A percentile compares a stretch with the other conserved stretches of the same genome.
These are phyloP conservation scores for Tilletia indica DNA, from an alignment of 1,284 basidiomycete genomes.

Conservation along the genomic window DNA sequence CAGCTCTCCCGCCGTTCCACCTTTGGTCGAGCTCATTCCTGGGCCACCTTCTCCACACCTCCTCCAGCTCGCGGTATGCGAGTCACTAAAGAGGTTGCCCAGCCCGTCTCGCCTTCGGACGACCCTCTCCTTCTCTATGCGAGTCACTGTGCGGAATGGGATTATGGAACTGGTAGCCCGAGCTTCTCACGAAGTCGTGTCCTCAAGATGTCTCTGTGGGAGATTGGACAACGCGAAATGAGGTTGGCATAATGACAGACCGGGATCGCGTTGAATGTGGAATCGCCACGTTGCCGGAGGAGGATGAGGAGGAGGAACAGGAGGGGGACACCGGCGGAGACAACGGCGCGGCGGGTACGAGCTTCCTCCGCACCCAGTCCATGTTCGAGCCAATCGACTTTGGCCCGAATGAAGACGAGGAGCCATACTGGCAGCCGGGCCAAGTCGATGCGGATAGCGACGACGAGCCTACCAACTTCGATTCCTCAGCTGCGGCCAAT, in stretches of 20 bases:
- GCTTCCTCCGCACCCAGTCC: neutral
- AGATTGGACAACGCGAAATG: neutral
- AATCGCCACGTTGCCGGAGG: neutral
- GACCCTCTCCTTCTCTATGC: constrained; percentile 32
- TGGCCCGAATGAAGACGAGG: neutral
- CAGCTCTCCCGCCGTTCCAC: neutral
- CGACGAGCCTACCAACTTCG: neutral
- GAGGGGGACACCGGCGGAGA: neutral
- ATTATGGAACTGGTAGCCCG: neutral
- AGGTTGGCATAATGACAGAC: constrained; percentile 10
- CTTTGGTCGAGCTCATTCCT: constrained; percentile 5
- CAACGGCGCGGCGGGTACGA: neutral
- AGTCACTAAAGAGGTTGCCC: neutral
- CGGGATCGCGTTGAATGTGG: neutral
- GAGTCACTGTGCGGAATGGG: constrained; percentile 1
- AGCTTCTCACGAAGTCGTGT: constrained; percentile 6
- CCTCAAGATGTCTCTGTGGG: neutral
- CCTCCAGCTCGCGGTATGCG: neutral
- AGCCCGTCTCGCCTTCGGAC: constrained; percentile 35
- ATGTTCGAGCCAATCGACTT: neutral
- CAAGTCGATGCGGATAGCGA: neutral
- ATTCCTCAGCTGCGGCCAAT: neutral
- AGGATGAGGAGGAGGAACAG: neutral
- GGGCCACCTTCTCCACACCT: constrained; percentile 5
- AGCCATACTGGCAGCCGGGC: neutral